Evolutionary conservation across 2,329 filamentous ascomycete species (phyloP), one percentile per base, ranked within the genome.

Genomic region (Hymenoscyphus fraxineus): DNA sequence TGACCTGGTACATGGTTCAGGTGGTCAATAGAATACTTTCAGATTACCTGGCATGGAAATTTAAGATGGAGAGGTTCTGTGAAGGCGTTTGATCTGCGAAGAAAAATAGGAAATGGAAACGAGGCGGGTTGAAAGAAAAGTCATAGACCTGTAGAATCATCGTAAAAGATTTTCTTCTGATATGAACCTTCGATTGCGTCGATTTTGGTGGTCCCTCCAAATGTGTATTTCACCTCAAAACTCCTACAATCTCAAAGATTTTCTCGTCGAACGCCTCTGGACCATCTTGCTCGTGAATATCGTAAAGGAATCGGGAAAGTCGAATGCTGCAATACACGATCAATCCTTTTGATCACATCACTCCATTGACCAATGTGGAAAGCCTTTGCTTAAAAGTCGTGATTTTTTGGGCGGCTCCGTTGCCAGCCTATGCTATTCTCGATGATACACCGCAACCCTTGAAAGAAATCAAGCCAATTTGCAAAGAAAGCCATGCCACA

Each of bases 341-440:
- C 35, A 54, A 54, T 13, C n/a, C 19, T 54, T 22, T 22, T 54
- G 4, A 27, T 54, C 47, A 54, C 47, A 31, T 54, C 47, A 54
- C 47, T 54, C 19, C 47, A 27, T 51, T 51, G 44, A 12, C 44
- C n/a, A 47, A 47, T 19, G 19, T 51, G 44, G 44, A 10, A 44
- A 54, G 22, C 47, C 47, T 64, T 72, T 73, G 70, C 67, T 73
- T 67, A 70, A 70, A 70, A 54, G 68, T 71, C 69, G 67, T 73
- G 71, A 73, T 73, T 72, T 72, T 73, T 72, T 63, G 67, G 68
- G 64, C 66, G 64, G 65, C 47, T 68, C 70, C 72, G 68, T 71
- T 71, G 68, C 67, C 71, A 71, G 65, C 72, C 72, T 54, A 73
- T 73, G 71, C 71, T 73, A 73, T 74, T 73, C 72, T 74, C 68